Percentiles rank a stretch among this genome's conserved stretches.
phyloP scores from a whole-genome alignment of 768 basidiomycete genomes.

The Mrakia frigida region DNA sequence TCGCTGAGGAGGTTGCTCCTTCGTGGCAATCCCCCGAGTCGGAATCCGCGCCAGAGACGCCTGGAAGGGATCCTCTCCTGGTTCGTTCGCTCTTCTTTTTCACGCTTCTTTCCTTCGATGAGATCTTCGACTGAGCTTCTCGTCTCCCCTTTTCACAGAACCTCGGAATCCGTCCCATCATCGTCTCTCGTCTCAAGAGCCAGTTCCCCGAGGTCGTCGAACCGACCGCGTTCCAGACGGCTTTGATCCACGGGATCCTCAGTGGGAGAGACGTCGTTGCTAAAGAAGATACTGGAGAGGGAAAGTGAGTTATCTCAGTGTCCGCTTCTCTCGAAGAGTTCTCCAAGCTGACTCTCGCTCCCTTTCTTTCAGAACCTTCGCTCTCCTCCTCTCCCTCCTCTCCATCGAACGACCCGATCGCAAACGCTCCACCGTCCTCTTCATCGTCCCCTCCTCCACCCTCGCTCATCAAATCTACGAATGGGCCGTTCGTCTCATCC shows the following conservation, averaged over 20 bases:
- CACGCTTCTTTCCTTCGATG: background rate
- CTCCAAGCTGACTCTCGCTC: background rate
- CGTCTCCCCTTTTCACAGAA: background rate
- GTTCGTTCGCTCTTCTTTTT: background rate
- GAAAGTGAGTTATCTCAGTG: background rate
- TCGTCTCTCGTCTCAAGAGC: slow-evolving; percentile 3
- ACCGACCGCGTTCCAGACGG: slow-evolving; percentile 14
- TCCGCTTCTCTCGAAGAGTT: background rate
- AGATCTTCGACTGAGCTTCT: background rate
- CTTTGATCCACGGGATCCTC: background rate
- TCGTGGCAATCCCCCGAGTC: background rate
- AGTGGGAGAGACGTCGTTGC: slow-evolving; percentile 9
- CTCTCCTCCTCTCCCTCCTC: slow-evolving; percentile 8
- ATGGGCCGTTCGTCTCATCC: slow-evolving; percentile 5
- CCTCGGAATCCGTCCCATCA: slow-evolving; percentile 12
- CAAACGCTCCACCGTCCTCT: slow-evolving; percentile 5
- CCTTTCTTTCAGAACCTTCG: background rate
- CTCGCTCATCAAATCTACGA: slow-evolving; percentile 10
- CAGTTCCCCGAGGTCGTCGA: slow-evolving; percentile 11
- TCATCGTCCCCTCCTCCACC: slow-evolving; percentile 3
- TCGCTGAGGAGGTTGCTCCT: background rate
- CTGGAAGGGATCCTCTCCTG: background rate
- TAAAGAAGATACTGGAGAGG: slow-evolving; percentile 3
- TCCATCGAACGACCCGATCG: slow-evolving; percentile 7
- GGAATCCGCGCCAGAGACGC: background rate